Base-by-base conservation (phyloP, 495 filamentous ascomycete species). In the Xylaria sp. region DNA sequence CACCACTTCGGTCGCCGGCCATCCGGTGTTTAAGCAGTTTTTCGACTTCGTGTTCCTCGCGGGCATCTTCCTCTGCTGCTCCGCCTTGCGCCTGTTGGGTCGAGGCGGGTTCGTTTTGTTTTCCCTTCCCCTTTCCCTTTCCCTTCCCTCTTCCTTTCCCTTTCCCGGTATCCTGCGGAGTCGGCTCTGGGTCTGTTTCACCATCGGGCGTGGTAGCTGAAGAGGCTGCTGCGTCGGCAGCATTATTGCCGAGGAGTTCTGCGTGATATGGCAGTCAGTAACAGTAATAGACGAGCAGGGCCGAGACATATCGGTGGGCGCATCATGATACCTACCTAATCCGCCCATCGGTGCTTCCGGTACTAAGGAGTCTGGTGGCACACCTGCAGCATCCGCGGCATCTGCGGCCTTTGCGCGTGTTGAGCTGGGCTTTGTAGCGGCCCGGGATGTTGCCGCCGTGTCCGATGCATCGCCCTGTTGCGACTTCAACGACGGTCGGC, bases 1-100 rank as follows among this genome's bases (percentile, higher is more conserved):
- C 63, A n/a, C 76, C 76, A 41, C 68, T 76, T 15, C 43, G 11
- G 44, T 74, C 73, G 24, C 26, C 11, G 3, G 66, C 62, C 75
- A 79, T 77, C 24, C 77, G 68, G 24, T 79, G 75, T 14, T 68
- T 8, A 26, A 79, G 62, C 14, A 79, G 65, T 15, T 57, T 64
- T 5, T 59, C 40, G 12, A 79, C 52, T 67, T 79, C 77, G 8
- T 67, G 57, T 44, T 74, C 77, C 24, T 79, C 73, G 33, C 72
- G 70, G 17, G 53, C 33, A 59, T 75, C 77, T 24, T 46, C 58
- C 55, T 43, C 68, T 21, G 33, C 58, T 53, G 17, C 21, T 59
- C 21, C 35, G 29, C 21, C 68, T 43, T 26, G 6, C 21, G 35
- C 12, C 8, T 40, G 31, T 40, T 37, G 43, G 12, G 14, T 26